Conservation (phyloP, 192 early-diverging fungal species). For the Backusella morwellensis region DNA sequence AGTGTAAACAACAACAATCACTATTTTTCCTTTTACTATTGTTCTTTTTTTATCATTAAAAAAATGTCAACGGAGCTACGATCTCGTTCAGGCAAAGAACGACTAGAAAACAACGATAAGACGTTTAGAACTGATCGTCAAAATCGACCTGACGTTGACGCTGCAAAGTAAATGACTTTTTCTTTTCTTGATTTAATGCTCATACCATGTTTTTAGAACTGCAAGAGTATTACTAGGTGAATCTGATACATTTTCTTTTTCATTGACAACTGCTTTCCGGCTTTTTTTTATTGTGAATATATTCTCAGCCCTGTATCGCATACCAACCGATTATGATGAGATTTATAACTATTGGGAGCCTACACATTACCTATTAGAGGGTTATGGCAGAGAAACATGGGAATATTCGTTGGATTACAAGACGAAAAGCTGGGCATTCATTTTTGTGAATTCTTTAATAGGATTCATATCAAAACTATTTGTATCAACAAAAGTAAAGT, state of each 20-base stretch:
- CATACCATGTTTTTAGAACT: background rate
- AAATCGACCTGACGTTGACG: background rate
- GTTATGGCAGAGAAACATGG: conserved; percentile 91
- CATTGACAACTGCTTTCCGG: conserved; percentile 43
- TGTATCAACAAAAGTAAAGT: conserved; percentile 37
- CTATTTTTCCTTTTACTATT: background rate
- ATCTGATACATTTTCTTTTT: conserved; percentile 24
- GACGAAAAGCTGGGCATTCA: conserved; percentile 84
- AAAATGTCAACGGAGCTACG: background rate
- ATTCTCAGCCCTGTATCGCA: conserved; percentile 51
- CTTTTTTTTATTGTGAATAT: conserved; percentile 48
- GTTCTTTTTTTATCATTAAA: background rate
- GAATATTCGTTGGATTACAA: conserved; percentile 90
- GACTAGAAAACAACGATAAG: background rate
- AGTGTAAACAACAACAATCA: background rate
- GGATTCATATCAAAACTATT: conserved; percentile 45
- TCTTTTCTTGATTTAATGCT: background rate
- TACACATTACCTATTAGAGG: conserved; percentile 84
- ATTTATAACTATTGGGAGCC: conserved; percentile 98
- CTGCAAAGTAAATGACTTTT: background rate
- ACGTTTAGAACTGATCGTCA: background rate
- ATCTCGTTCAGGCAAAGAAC: background rate
- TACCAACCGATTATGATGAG: conserved; percentile 79
- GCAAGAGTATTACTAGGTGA: conserved; percentile 15
- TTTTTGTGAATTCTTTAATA: conserved; percentile 58